Base-by-base conservation (phyloP, 73 alveolate species). In the Paraurostyla sp. region DNA sequence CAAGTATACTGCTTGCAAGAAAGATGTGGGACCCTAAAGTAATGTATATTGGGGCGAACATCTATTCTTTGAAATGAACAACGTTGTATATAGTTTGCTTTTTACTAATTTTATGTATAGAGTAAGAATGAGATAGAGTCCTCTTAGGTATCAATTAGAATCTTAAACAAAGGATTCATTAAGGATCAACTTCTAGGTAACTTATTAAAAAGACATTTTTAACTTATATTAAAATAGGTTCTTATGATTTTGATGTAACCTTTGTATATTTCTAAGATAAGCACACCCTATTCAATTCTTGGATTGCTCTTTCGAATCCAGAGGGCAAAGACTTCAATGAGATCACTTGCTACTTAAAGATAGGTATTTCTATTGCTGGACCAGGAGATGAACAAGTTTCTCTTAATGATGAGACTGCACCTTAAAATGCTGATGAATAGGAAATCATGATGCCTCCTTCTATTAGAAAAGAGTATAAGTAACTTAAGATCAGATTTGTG, bases 241-340 rank as follows among this genome's bases (percentile, higher is more conserved):
- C 76, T 25, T 81, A 49, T 57, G 91, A 81, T 22, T 30, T 97
- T 45, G 99, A 97, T 87, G 86, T 95, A 45, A 92, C 97, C 35
- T 92, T 92, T 71, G 93, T 97, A 27, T 97, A 97, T 82, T 92
- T 88, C 93, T 82, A 84, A 80, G 93, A 92, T 13, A 76, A 97
- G 88, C 99, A 97, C 87, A 94, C 98, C n/a, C 30, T 97, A 32
- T 87, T 86, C 56, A 97, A 96, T 88, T 82, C 92, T 51, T 97
- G 99, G 99, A 71, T 97, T 23, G 99, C 99, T 20, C 80, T 97
- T 4, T 89, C 98, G 2, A 96, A 97, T 82, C 99, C 99, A 3
- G 97, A 92, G 38, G 81, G 94, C 41, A 90, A 92, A 54, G 98
- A 97, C 57, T 96, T 94, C 91, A 95, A 92, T 50, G 92, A 95